Percentiles rank a stretch among this genome's conserved stretches.
Evolutionary conservation across 805 yeast genomes (phyloP).

Genomic region (Wickerhamomyces queroliae): DNA sequence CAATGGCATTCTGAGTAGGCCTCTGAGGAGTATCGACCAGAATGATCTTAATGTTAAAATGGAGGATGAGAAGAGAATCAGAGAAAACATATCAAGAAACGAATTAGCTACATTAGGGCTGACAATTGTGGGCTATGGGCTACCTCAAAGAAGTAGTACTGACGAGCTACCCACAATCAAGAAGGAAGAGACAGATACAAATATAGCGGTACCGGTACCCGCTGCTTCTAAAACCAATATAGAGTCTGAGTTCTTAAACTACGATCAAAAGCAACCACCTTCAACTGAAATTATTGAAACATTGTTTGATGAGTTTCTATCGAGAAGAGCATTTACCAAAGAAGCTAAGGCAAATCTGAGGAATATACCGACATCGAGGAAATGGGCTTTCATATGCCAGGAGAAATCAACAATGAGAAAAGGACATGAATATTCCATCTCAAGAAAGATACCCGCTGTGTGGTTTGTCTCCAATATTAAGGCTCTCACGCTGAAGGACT

Average conservation of each 20-base stretch:
- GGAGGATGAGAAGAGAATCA: not conserved
- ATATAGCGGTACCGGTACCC: not conserved
- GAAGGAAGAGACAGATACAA: not conserved
- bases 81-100: not conserved
- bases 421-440: not conserved
- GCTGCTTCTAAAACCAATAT: not conserved
- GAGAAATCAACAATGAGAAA: constrained; percentile 8
- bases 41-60: not conserved
- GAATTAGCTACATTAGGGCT: constrained; percentile 15
- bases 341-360: constrained; percentile 16
- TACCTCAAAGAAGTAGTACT: not conserved
- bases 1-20: no score
- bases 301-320: constrained; percentile 13
- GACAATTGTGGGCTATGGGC: constrained; percentile 18
- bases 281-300: constrained; percentile 18
- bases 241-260: constrained; percentile 20
- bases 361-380: constrained; percentile 12
- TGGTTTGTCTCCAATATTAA: constrained; percentile 17
- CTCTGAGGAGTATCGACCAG: not conserved
- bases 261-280: constrained; percentile 23
- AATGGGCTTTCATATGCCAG: constrained; percentile 23
- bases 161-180: not conserved
- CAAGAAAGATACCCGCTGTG: constrained; percentile 7
- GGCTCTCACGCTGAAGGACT: constrained; percentile 10
- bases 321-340: constrained; percentile 15